A percentile compares a stretch with the other conserved stretches of the same genome.
Evolutionary conservation across 2,329 filamentous ascomycete species (phyloP).

Genomic region (Pseudogymnoascus sp.): DNA sequence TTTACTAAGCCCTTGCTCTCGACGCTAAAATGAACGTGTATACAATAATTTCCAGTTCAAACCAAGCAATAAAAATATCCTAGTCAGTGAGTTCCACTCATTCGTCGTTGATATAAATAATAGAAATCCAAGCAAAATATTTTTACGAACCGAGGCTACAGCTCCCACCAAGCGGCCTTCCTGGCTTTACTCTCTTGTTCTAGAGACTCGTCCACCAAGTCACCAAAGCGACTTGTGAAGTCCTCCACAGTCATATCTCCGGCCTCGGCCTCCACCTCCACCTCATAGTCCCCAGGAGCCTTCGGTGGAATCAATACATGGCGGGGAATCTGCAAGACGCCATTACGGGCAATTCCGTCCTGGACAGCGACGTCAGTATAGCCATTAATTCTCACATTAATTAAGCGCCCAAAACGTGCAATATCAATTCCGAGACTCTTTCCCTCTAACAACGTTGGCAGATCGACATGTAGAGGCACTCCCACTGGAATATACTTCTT

Average conservation of each 20-base stretch:
- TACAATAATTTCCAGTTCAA: background rate
- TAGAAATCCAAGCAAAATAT: background rate
- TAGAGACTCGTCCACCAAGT: conserved; percentile 7
- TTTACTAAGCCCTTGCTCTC: background rate
- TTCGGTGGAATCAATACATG: conserved; percentile 69
- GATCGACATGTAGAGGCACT: conserved; percentile 53
- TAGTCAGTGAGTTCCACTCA: background rate
- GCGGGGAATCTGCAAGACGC: conserved; percentile 72
- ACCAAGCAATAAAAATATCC: background rate
- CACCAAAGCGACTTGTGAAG: conserved; percentile 46
- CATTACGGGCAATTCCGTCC: conserved; percentile 70
- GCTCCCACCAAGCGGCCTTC: background rate
- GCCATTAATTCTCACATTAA: conserved; percentile 70
- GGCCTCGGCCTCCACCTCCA: conserved; percentile 28
- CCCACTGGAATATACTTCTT: conserved; percentile 37
- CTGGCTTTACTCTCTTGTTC: background rate
- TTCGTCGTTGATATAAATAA: background rate
- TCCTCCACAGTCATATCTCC: conserved; percentile 54
- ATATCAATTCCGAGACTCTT: conserved; percentile 67
- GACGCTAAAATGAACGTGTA: background rate
- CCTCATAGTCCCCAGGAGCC: conserved; percentile 31
- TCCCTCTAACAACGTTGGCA: conserved; percentile 65
- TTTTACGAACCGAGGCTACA: background rate
- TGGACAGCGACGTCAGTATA: conserved; percentile 58
- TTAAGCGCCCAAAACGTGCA: conserved; percentile 58